Evolutionary conservation across 176 grass and related monocot species (phyloP).

Genomic region (Melocanna baccifera): DNA sequence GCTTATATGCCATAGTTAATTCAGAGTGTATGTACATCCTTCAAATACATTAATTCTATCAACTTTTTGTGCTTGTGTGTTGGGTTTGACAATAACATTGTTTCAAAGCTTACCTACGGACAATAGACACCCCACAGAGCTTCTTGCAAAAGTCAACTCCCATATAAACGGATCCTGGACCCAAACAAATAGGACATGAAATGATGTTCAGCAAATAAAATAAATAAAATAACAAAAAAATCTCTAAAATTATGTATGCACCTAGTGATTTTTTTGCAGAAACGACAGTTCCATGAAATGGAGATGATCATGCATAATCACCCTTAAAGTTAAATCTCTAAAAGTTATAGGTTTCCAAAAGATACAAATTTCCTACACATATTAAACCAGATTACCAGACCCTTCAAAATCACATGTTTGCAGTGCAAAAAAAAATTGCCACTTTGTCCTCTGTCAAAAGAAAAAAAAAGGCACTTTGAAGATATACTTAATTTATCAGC

Average conservation of each 20-base stretch:
- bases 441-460: not conserved
- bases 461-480: not conserved
- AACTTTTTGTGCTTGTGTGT: not conserved
- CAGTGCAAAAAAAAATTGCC: not conserved
- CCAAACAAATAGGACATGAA: constrained; percentile 25
- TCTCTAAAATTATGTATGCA: constrained; percentile 13
- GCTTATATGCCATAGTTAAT: not conserved
- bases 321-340: not conserved
- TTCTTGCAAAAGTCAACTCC: constrained; percentile 99
- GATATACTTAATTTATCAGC: not conserved
- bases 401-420: not conserved
- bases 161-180: constrained; percentile 65
- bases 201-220: not conserved
- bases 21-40: not conserved
- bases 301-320: not conserved
- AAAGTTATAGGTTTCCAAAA: not conserved
- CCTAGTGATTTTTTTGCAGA: not conserved
- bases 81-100: constrained; percentile 26
- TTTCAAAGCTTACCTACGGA: constrained; percentile 69
- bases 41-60: not conserved
- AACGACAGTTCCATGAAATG: not conserved
- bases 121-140: constrained; percentile 90
- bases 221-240: not conserved
- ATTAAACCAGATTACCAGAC: not conserved
- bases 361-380: not conserved